Evolutionary conservation across 768 basidiomycete species (phyloP).

Genomic region (Termitomyces eurrhizus): DNA sequence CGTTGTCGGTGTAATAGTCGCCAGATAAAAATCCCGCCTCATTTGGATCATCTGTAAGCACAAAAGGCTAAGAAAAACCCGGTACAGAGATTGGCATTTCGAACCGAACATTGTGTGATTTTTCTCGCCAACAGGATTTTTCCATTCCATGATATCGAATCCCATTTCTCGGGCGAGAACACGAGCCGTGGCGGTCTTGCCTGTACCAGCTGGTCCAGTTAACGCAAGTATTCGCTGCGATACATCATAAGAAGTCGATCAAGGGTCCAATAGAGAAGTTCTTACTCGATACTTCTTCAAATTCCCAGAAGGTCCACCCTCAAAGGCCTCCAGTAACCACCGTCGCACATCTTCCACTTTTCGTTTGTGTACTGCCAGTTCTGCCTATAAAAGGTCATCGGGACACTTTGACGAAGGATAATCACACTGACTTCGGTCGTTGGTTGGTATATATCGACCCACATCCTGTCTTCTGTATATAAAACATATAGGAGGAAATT

Average conservation of each 20-base stretch:
- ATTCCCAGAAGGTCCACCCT: slow-evolving; percentile 59
- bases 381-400: slow-evolving; percentile 38
- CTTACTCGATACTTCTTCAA: slow-evolving; percentile 72
- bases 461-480: slow-evolving; percentile 37
- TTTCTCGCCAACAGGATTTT: slow-evolving; percentile 58
- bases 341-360: slow-evolving; percentile 76
- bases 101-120: slow-evolving; percentile 21
- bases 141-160: slow-evolving; percentile 86
- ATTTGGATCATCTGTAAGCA: slow-evolving; percentile 1
- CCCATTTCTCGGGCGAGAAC: slow-evolving; percentile 71
- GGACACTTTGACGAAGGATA: not conserved
- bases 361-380: slow-evolving; percentile 74
- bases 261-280: slow-evolving; percentile 10
- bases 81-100: not conserved
- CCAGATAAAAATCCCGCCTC: slow-evolving; percentile 2
- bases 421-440: slow-evolving; percentile 41
- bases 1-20: slow-evolving; percentile 29
- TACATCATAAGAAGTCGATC: not conserved
- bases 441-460: slow-evolving; percentile 67
- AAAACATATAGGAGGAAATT: not conserved
- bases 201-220: slow-evolving; percentile 86
- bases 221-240: slow-evolving; percentile 76
- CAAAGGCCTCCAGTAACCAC: slow-evolving; percentile 73
- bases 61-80: not conserved
- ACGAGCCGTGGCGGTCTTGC: slow-evolving; percentile 83